Conservation (phyloP, 306 rosid genomes). For the Aeschynomene evenia region DNA sequence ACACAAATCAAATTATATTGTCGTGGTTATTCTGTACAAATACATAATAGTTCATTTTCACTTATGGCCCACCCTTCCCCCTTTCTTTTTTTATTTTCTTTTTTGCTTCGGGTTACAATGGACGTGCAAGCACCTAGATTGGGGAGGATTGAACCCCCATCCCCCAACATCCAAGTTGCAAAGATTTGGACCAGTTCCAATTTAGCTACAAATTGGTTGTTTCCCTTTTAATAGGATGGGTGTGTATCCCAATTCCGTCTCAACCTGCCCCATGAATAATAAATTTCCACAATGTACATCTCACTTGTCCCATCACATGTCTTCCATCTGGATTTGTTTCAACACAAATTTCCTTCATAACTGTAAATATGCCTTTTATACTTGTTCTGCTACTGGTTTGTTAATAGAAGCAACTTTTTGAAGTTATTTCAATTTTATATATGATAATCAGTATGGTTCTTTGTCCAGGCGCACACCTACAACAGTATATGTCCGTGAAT, state of each 20-base stretch:
- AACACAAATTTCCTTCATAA: background rate
- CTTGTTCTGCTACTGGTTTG: slow-evolving; percentile 4
- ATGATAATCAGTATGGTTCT: slow-evolving; percentile 27
- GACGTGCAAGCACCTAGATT: background rate
- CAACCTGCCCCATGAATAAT: slow-evolving; percentile 13
- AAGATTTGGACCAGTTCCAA: background rate
- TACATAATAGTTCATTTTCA: background rate
- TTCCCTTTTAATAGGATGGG: slow-evolving; percentile 18
- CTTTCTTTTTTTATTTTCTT: no score
- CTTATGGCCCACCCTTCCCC: background rate
- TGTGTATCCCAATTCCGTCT: slow-evolving; percentile 9
- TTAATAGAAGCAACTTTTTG: slow-evolving; percentile 22
- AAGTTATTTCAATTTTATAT: slow-evolving; percentile 28
- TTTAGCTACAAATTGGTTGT: slow-evolving; percentile 12
- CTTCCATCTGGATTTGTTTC: slow-evolving; percentile 6
- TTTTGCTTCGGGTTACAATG: background rate
- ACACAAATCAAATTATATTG: background rate
- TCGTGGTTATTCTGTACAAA: background rate
- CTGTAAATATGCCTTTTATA: slow-evolving; percentile 1
- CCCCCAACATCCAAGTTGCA: background rate
- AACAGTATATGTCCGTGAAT: slow-evolving; percentile 79
- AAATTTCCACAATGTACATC: background rate
- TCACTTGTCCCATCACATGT: background rate
- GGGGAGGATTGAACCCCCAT: slow-evolving; percentile 4
- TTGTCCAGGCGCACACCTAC: slow-evolving; percentile 92